Evolutionary conservation across 2,329 filamentous ascomycete genomes (phyloP), one percentile per base, ranked within the genome.

Genomic region (Claviceps lovelessii): DNA sequence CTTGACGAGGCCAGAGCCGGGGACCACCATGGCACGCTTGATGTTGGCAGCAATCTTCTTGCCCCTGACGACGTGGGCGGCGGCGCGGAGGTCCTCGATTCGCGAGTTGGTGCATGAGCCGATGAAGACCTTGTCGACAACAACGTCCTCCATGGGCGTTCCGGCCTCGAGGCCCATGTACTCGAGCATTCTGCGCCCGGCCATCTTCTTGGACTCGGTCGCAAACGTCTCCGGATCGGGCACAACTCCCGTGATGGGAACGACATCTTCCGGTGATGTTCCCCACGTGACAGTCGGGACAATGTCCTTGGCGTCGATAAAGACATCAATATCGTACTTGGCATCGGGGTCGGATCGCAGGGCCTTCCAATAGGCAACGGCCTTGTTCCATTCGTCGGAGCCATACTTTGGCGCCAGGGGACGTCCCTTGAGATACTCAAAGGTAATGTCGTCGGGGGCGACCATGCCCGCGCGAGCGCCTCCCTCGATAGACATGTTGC

Each of bases 401-500:
- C 86, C 88, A 60, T 79, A 80, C 70, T 87, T 86, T 63, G 93
- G 93, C 17, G 91, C 90, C 61, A 98, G 76, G 44, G 93, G 93
- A 59, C 85, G 83, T 63, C 86, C 88, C 76, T 93, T 93, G 64
- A 98, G 85, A 68, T 97, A 98, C 61, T 95, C 88, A 63, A 95
- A 95, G 33, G 93, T 97, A 56, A 77, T 86, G 66, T 96, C 85
- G 65, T 98, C 93, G 5, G 93, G 93, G 10, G 93, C 93, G 57
- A 98, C 85, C 90, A 98, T 95, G 61, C 93, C 93, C 57, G 91
- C 91, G 73, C 93, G 81, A 50, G 93, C 93, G 71, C 93, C 93
- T 62, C 79, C 93, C 76, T 98, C 93, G 62, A 97, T 96, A 15
- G 90, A 90, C 93, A 97, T 97, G 76, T 98, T 98, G 77, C 93